Evolutionary conservation across 1,139 yeast species (phyloP).

Genomic region (Lipomyces yarrowii): DNA sequence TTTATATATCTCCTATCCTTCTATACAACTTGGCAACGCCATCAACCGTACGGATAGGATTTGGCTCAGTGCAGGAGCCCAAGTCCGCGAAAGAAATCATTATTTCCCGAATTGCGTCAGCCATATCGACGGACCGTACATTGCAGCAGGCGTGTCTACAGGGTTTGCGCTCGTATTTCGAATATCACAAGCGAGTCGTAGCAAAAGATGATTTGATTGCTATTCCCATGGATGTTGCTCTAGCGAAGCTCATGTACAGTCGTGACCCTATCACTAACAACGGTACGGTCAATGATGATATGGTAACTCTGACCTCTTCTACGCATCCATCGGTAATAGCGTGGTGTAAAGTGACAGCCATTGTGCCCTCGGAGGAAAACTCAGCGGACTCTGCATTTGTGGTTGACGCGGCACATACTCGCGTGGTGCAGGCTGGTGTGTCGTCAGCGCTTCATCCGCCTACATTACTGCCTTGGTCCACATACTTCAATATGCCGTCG

Average conservation of each 20-base stretch:
- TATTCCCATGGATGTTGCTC: conserved; percentile 70
- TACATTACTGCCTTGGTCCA: conserved; percentile 51
- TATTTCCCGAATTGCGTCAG: conserved; percentile 70
- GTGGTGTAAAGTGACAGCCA: conserved; percentile 71
- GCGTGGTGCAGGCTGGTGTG: conserved; percentile 67
- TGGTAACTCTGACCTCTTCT: conserved; percentile 46
- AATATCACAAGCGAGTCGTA: conserved; percentile 59
- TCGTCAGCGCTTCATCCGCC: conserved; percentile 26
- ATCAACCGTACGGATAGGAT: conserved; percentile 40
- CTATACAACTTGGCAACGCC: conserved; percentile 53
- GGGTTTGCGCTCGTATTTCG: conserved; percentile 65
- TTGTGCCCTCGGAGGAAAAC: conserved; percentile 48
- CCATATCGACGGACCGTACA: conserved; percentile 66
- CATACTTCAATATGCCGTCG: conserved; percentile 49
- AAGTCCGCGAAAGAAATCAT: conserved; percentile 53
- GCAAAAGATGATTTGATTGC: conserved; percentile 69
- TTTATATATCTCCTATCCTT: conserved; percentile 65
- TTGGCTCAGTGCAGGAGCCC: conserved; percentile 15
- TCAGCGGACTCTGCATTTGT: conserved; percentile 51
- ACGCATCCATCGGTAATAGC: conserved; percentile 73
- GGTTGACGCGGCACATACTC: conserved; percentile 65
- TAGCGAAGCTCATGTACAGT: conserved; percentile 61
- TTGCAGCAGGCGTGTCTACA: conserved; percentile 67
- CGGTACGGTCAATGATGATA: conserved; percentile 22
- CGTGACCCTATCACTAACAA: conserved; percentile 9